These are phyloP conservation scores for Oryza longistaminata DNA, from an alignment of 176 grass and related monocot genomes.

Conservation along the genomic window DNA sequence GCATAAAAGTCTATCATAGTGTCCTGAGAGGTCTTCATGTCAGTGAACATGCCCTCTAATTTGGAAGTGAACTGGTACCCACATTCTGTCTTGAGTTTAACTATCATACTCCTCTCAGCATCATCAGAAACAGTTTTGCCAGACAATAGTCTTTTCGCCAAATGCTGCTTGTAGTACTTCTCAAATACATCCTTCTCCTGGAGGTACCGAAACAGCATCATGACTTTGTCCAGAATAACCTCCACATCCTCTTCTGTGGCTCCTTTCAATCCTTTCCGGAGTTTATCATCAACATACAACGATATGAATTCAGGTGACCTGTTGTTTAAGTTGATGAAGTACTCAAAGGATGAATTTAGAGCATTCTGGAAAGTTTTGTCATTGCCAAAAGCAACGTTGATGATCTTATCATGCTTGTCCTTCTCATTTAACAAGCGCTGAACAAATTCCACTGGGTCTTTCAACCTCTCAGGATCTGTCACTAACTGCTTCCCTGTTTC, in stretches of 20 bases:
- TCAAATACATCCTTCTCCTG: conserved; percentile 99
- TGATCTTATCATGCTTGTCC: conserved; percentile 96
- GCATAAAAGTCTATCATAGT: conserved; percentile 93
- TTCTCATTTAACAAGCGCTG: conserved; percentile 87
- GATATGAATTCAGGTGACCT: conserved; percentile 98
- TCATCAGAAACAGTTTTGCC: conserved; percentile 93
- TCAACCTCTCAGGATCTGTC: conserved; percentile 80
- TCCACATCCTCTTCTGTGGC: conserved; percentile 94
- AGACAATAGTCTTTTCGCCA: conserved; percentile 82
- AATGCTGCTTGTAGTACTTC: conserved; percentile 96
- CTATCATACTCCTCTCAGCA: conserved; percentile 98
- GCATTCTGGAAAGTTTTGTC: conserved; percentile 98
- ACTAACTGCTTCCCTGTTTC: conserved; percentile 89
- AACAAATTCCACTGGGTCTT: conserved; percentile 95
- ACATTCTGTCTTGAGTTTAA: conserved; percentile 97
- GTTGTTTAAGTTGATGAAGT: conserved; percentile 95
- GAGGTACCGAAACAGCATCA: conserved; percentile 97
- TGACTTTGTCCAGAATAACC: conserved; percentile 87
- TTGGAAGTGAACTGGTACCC: conserved; percentile 98
- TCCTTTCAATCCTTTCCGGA: conserved; percentile 89
- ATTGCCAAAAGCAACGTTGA: conserved; percentile 87
- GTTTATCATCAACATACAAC: conserved; percentile 90
- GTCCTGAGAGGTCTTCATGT: conserved; percentile 98
- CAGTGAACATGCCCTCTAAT: conserved; percentile 97
- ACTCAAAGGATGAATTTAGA: conserved; percentile 93